Percentiles rank a stretch among this genome's conserved stretches.
These are phyloP conservation scores for Macadamia tetraphylla DNA, from an alignment of 164 flowering plant species.

Conservation along the genomic window DNA sequence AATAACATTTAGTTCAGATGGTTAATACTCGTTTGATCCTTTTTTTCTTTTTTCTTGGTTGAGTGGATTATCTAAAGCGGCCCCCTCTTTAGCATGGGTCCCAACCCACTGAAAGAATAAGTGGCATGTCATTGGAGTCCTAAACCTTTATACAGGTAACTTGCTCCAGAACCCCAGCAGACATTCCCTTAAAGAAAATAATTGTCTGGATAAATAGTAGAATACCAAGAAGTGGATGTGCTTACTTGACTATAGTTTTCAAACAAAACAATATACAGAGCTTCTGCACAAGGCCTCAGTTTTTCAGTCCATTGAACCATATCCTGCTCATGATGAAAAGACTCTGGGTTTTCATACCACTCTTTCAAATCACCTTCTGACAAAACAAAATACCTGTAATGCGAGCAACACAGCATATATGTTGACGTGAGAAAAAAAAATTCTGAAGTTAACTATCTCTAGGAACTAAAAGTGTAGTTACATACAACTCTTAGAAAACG, in stretches of 20 bases:
- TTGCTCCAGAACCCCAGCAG: no score
- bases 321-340: conserved; percentile 97
- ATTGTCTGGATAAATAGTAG: neutral
- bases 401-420: conserved; percentile 4
- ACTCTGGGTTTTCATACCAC: conserved; percentile 83
- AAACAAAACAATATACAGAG: conserved; percentile 87
- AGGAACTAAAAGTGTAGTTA: neutral
- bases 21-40: no score
- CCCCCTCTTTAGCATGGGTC: no score
- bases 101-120: no score
- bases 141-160: no score
- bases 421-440: conserved; percentile 2
- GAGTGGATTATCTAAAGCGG: no score
- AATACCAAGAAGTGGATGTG: conserved; percentile 3
- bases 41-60: no score
- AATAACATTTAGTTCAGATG: no score
- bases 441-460: neutral
- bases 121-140: no score
- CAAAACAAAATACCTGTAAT: conserved; percentile 81
- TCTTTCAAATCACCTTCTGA: conserved; percentile 78
- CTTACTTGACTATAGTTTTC: conserved; percentile 85
- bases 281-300: conserved; percentile 97
- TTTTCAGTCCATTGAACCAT: conserved; percentile 94
- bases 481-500: neutral
- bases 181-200: no score